phyloP scores from a whole-genome alignment of 2,329 filamentous ascomycete genomes.

The Colletotrichum eleusines region DNA sequence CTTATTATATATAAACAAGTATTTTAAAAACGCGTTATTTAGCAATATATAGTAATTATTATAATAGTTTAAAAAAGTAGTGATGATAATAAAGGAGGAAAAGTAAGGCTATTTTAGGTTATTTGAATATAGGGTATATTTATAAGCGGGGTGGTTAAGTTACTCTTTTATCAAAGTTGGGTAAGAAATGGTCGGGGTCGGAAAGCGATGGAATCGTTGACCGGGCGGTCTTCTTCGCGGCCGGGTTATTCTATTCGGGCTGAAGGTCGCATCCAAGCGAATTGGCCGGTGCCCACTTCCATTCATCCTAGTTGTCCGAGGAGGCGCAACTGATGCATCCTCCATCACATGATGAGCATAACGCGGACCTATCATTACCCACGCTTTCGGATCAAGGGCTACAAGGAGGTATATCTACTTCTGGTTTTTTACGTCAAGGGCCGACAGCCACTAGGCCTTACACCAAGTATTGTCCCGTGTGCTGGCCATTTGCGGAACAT shows the following conservation, averaged over 20 bases:
- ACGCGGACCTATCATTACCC: constrained; percentile 13
- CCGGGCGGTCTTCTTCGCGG: too few species aligned
- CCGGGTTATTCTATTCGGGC: background rate
- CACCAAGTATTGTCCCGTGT: background rate
- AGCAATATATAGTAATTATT: too few species aligned
- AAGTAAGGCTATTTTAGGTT: too few species aligned
- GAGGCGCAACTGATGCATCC: constrained; percentile 10
- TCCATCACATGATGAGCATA: background rate
- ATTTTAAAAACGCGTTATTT: too few species aligned
- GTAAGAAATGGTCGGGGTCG: too few species aligned
- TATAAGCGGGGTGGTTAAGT: too few species aligned
- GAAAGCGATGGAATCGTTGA: too few species aligned
- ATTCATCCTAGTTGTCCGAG: background rate
- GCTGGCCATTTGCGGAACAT: background rate
- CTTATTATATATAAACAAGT: too few species aligned
- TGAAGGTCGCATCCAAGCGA: constrained; percentile 10
- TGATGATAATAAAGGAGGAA: too few species aligned
- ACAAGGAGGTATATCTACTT: background rate
- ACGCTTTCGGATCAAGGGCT: constrained; percentile 12
- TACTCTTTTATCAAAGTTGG: too few species aligned
- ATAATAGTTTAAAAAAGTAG: too few species aligned
- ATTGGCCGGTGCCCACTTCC: background rate
- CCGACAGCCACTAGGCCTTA: background rate
- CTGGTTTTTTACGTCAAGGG: background rate
- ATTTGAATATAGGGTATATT: too few species aligned